phyloP scores from a whole-genome alignment of 2,329 filamentous ascomycete genomes.

The Monilinia vaccinii-corymbosi region DNA sequence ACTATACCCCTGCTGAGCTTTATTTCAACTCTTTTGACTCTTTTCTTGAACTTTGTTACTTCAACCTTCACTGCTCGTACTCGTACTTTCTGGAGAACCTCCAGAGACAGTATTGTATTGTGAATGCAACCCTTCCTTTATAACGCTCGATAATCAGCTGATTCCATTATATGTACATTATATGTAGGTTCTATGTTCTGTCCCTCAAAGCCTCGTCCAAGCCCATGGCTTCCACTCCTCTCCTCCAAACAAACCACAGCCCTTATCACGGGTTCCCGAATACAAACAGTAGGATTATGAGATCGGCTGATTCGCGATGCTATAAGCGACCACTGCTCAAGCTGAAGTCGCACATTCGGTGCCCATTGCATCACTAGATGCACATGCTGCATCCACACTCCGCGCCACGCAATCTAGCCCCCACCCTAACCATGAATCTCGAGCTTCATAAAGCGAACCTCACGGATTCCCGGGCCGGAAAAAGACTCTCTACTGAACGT shows the following conservation, averaged over 20 bases:
- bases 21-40: no score
- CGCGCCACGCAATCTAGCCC: neutral
- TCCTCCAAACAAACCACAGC: neutral
- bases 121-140: no score
- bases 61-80: no score
- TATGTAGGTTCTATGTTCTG: neutral
- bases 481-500: neutral
- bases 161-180: no score
- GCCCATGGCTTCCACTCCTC: neutral
- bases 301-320: neutral
- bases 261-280: neutral
- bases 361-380: neutral
- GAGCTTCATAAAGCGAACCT: neutral
- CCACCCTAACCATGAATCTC: neutral
- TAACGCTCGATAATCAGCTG: no score
- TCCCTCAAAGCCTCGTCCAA: neutral
- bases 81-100: no score
- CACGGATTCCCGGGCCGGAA: neutral
- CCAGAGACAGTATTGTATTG: no score
- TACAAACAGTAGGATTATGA: neutral
- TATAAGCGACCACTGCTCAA: neutral
- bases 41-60: no score
- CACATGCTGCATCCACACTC: neutral
- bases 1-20: no score
- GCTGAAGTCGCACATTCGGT: no score